Percentiles rank a stretch among this genome's conserved stretches.
These are phyloP conservation scores for Silene coronaria DNA, from an alignment of 179 eudicot species.

Conservation along the genomic window DNA sequence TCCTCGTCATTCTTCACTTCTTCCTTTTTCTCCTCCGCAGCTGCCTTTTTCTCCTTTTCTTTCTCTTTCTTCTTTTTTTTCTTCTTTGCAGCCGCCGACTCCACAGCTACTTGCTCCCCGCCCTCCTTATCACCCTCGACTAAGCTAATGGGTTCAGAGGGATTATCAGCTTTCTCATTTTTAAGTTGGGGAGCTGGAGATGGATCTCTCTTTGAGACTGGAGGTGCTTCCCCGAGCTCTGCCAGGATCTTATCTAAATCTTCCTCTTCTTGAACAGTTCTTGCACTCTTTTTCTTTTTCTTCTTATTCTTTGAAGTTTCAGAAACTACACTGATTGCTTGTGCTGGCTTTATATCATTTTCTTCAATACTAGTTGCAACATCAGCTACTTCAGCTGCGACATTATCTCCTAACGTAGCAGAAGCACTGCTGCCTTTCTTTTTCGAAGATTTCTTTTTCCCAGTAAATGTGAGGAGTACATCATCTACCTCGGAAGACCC, in stretches of 20 bases:
- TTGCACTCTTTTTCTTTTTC: constrained; percentile 84
- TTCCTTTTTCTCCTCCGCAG: constrained; percentile 49
- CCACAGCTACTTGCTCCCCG: constrained; percentile 53
- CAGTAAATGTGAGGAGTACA: constrained; percentile 46
- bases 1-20: constrained; percentile 50
- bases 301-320: constrained; percentile 76
- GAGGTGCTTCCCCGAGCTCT: constrained; percentile 66
- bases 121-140: constrained; percentile 47
- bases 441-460: constrained; percentile 85
- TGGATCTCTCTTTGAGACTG: constrained; percentile 42
- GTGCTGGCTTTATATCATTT: constrained; percentile 30
- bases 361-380: constrained; percentile 16
- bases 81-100: constrained; percentile 82
- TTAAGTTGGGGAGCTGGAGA: constrained; percentile 28
- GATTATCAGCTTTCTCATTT: constrained; percentile 36
- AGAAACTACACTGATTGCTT: constrained; percentile 27
- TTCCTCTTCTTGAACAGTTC: constrained; percentile 77
- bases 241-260: constrained; percentile 78
- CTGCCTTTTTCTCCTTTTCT: constrained; percentile 61
- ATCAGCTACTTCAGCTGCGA: constrained; percentile 20
- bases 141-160: constrained; percentile 38
- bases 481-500: constrained; percentile 21
- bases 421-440: constrained; percentile 48
- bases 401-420: constrained; percentile 26
- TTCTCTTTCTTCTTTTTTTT: constrained; percentile 88